A percentile compares a stretch with the other conserved stretches of the same genome.
Evolutionary conservation across 306 rosid species (phyloP).

Genomic region (Vachellia pachyceras): DNA sequence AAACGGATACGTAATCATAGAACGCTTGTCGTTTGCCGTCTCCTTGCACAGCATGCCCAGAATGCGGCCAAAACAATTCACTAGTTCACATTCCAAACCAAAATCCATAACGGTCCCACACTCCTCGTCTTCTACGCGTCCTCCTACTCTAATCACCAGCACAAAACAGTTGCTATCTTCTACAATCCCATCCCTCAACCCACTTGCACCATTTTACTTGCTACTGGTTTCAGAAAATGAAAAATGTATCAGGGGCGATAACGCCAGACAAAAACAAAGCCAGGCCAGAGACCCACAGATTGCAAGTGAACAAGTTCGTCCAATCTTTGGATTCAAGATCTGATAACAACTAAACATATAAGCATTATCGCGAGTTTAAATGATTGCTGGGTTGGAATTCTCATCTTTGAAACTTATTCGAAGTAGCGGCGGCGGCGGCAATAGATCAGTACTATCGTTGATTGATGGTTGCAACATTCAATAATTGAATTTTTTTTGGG

Average conservation of each 20-base stretch:
- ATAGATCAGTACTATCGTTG: not conserved
- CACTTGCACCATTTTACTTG: not conserved
- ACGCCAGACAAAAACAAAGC: not conserved
- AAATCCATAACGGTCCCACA: too few species aligned
- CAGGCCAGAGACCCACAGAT: not conserved
- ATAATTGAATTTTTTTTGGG: too few species aligned
- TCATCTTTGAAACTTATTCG: not conserved
- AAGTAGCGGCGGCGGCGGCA: not conserved
- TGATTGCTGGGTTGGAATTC: not conserved
- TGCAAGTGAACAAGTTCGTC: not conserved
- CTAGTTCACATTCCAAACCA: too few species aligned
- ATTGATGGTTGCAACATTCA: too few species aligned
- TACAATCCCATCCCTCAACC: not conserved
- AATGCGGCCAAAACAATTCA: not conserved
- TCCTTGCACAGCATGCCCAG: not conserved
- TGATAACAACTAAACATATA: too few species aligned
- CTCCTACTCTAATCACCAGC: too few species aligned
- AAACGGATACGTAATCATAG: too few species aligned
- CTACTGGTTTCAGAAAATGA: not conserved
- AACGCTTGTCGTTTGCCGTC: not conserved
- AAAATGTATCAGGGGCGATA: not conserved
- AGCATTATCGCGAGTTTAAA: not conserved
- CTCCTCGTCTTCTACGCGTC: too few species aligned
- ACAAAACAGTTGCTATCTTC: not conserved
- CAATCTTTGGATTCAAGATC: too few species aligned